Evolutionary conservation across 768 basidiomycete genomes (phyloP), one percentile per base, ranked within the genome.

Genomic region (Calocybe gangraenosa): DNA sequence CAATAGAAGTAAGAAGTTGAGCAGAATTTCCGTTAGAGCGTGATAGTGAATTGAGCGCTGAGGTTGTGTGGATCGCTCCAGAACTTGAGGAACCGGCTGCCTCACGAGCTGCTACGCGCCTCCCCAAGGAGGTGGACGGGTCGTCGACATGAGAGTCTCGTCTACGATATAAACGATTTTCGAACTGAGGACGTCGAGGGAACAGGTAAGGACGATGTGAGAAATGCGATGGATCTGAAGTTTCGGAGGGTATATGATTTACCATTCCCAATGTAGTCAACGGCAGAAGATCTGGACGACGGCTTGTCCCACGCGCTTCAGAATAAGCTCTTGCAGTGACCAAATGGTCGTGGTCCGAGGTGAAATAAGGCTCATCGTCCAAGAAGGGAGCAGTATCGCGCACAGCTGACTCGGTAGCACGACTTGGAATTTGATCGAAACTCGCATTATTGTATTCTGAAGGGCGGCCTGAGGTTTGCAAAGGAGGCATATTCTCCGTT

Each of bases 41-140:
- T 21, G 43, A 48, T 32, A 46, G 42, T 37, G 37, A 40, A 42
- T 31, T 40, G 50, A 54, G 42, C 35, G 36, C 21, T 28, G 54
- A 17, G 45, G 34, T 37, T 21, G 35, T 40, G 19, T 35, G 21
- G 11, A 28, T 28, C 25, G 25, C 25, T 35, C 19, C 18, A 46
- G 44, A 22, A 37, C 25, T 44, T 34, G 56, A 42, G 37, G 54
- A 46, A 14, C 57, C 58, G 15, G 62, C 59, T 11, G 69, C 64
- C 55, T 67, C 62, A 34, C 69, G 61, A 35, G 67, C 65, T 37
- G 68, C 71, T 30, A 72, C 68, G 25, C 63, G 64, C 44, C 71
- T 59, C 11, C 72, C 72, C 4, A 71, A 49, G 2, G 61, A 48
- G 8, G 72, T 74, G 22, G 59, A 49, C 13, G 65, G 57, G 43